These are phyloP conservation scores for Hypoxylon subgilvum DNA, from an alignment of 495 filamentous ascomycete species.

Conservation along the genomic window DNA sequence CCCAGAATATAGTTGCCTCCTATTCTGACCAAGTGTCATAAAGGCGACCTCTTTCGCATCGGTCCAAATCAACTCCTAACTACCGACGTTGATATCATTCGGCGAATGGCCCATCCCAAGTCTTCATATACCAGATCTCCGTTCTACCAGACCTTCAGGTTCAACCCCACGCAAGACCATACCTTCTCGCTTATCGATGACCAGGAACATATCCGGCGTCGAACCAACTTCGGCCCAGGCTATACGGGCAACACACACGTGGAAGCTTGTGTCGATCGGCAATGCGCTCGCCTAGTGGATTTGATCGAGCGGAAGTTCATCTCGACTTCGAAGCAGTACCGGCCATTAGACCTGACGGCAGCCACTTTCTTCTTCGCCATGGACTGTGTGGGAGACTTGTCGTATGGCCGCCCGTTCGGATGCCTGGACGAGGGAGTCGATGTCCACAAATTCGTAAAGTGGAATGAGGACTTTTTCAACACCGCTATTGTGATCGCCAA, in stretches of 20 bases:
- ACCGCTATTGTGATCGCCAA: slow-evolving; percentile 25
- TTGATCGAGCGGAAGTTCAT: slow-evolving; percentile 27
- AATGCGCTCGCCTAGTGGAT: slow-evolving; percentile 17
- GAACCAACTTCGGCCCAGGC: slow-evolving; percentile 24
- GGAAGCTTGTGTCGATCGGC: slow-evolving; percentile 23
- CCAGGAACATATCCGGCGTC: slow-evolving; percentile 22
- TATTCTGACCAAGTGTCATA: not conserved
- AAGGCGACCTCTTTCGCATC: slow-evolving; percentile 26
- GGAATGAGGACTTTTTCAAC: slow-evolving; percentile 36
- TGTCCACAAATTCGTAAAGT: slow-evolving; percentile 24
- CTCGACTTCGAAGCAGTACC: slow-evolving; percentile 16
- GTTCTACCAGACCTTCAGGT: slow-evolving; percentile 30
- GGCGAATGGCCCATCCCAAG: slow-evolving; percentile 28
- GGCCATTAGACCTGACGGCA: slow-evolving; percentile 17
- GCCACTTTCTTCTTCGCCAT: slow-evolving; percentile 24
- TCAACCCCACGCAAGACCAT: slow-evolving; percentile 28
- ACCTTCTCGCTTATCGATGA: slow-evolving; percentile 27
- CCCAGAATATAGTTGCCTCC: no score
- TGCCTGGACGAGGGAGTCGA: slow-evolving; percentile 28
- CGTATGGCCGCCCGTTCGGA: slow-evolving; percentile 25
- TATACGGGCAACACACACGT: slow-evolving; percentile 16
- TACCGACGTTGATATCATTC: slow-evolving; percentile 26
- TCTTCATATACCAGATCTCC: slow-evolving; percentile 10
- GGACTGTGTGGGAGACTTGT: slow-evolving; percentile 28
- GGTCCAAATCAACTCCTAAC: slow-evolving; percentile 32